These are phyloP conservation scores for Ramaria sp. DNA, from an alignment of 768 basidiomycete genomes.

Conservation along the genomic window DNA sequence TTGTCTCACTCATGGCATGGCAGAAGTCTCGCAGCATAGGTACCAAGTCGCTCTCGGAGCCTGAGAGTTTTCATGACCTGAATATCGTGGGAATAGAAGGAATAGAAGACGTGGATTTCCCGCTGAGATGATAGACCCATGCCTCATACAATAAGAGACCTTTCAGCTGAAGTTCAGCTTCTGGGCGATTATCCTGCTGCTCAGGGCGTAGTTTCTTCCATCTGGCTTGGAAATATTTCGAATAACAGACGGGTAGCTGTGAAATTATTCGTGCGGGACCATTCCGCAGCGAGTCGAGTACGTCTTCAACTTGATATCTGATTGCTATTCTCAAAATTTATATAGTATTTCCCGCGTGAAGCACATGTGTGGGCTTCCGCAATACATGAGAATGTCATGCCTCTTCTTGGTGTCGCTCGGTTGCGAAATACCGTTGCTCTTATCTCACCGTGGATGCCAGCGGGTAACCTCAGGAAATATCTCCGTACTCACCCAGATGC, in stretches of 20 bases:
- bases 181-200: constrained; percentile 5
- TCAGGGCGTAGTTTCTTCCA: neutral
- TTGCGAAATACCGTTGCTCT: constrained; percentile 43
- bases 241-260: neutral
- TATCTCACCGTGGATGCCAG: constrained; percentile 56
- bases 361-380: neutral
- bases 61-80: neutral
- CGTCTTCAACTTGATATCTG: neutral
- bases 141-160: neutral
- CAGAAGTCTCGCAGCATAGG: neutral
- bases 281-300: neutral
- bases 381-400: constrained; percentile 32
- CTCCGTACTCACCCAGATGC: constrained; percentile 29
- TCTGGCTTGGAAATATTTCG: constrained; percentile 6
- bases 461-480: constrained; percentile 45
- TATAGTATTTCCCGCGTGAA: neutral
- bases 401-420: constrained; percentile 45
- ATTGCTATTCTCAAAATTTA: neutral
- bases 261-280: neutral
- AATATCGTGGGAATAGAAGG: no score
- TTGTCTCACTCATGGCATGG: neutral
- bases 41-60: neutral
- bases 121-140: neutral
- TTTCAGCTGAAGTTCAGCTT: constrained; percentile 1
- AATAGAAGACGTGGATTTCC: no score